Percentiles rank a stretch among this genome's conserved stretches.
These are phyloP conservation scores for Beauveria pseudobassiana DNA, from an alignment of 2,329 filamentous ascomycete genomes.

Conservation along the genomic window DNA sequence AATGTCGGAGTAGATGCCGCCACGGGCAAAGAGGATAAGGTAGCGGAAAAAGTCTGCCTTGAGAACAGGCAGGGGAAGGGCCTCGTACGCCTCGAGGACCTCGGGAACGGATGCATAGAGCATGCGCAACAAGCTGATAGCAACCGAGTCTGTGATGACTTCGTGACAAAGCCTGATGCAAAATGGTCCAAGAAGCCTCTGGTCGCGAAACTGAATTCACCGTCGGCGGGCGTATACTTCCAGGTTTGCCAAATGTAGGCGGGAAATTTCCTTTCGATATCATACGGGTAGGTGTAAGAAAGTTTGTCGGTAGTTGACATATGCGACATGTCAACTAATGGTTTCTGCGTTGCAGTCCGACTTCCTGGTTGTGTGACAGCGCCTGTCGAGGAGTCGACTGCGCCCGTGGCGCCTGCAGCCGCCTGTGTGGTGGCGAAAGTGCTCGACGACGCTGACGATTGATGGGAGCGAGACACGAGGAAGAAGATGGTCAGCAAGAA, in stretches of 20 bases:
- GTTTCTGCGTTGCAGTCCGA: constrained; percentile 47
- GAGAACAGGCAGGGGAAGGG: constrained; percentile 65
- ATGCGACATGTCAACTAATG: constrained; percentile 61
- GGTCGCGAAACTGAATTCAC: constrained; percentile 73
- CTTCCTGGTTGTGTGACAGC: constrained; percentile 17
- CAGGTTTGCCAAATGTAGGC: constrained; percentile 99
- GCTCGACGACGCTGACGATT: constrained; percentile 5
- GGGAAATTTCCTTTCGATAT: constrained; percentile 80
- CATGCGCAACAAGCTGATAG: constrained; percentile 71
- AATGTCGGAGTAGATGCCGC: constrained; percentile 77
- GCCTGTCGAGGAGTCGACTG: constrained; percentile 14
- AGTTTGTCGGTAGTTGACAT: constrained; percentile 74
- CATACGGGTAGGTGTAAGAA: constrained; percentile 89
- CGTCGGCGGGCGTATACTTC: constrained; percentile 75
- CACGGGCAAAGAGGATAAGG: constrained; percentile 55
- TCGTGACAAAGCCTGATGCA: constrained; percentile 93
- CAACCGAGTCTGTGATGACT: constrained; percentile 87
- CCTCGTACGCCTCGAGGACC: constrained; percentile 67
- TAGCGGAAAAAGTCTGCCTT: constrained; percentile 78
- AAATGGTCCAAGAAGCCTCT: constrained; percentile 86
- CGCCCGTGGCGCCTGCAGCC: constrained; percentile 17
- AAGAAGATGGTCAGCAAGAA: constrained; percentile 61
- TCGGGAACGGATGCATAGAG: constrained; percentile 80
- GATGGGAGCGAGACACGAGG: constrained; percentile 56
- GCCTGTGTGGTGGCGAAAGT: constrained; percentile 9